Percentiles rank a stretch among this genome's conserved stretches.
phyloP scores from a whole-genome alignment of 768 basidiomycete species.

The Macrolepiota dolichaula region DNA sequence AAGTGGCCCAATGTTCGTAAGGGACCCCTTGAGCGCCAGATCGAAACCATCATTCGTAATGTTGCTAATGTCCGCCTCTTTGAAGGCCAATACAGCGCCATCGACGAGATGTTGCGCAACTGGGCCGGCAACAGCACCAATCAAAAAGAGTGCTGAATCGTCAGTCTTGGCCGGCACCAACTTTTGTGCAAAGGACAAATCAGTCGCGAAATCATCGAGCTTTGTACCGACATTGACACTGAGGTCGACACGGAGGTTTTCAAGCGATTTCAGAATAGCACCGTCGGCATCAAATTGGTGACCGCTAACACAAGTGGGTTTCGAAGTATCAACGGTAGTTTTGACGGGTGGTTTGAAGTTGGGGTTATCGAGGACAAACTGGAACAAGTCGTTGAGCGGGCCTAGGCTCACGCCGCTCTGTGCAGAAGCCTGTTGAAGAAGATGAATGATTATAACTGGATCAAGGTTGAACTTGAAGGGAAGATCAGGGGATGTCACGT shows the following conservation, averaged over 20 bases:
- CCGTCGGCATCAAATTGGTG: constrained; percentile 58
- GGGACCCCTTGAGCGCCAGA: constrained; percentile 52
- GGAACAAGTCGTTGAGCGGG: constrained; percentile 51
- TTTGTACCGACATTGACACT: constrained; percentile 49
- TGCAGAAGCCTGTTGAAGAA: constrained; percentile 48
- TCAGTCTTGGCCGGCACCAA: constrained; percentile 59
- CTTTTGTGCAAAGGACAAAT: constrained; percentile 54
- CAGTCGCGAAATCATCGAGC: constrained; percentile 63
- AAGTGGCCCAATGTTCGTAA: constrained; percentile 63
- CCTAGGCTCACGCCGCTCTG: constrained; percentile 60
- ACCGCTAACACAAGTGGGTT: constrained; percentile 62
- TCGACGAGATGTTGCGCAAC: constrained; percentile 64
- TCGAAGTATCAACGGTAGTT: constrained; percentile 47
- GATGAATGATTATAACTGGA: constrained; percentile 55
- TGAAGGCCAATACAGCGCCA: constrained; percentile 50
- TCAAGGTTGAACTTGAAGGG: constrained; percentile 65
- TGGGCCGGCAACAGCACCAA: constrained; percentile 69
- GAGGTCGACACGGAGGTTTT: constrained; percentile 57
- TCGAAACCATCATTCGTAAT: constrained; percentile 62
- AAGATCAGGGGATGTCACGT: constrained; percentile 51
- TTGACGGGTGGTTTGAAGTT: constrained; percentile 50
- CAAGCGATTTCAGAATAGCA: constrained; percentile 62
- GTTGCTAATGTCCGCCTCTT: constrained; percentile 55
- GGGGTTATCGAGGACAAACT: constrained; percentile 49
- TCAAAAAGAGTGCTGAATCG: constrained; percentile 57